Conservation (phyloP, 2,329 filamentous ascomycete genomes). For the Phyllosticta capitalensis region DNA sequence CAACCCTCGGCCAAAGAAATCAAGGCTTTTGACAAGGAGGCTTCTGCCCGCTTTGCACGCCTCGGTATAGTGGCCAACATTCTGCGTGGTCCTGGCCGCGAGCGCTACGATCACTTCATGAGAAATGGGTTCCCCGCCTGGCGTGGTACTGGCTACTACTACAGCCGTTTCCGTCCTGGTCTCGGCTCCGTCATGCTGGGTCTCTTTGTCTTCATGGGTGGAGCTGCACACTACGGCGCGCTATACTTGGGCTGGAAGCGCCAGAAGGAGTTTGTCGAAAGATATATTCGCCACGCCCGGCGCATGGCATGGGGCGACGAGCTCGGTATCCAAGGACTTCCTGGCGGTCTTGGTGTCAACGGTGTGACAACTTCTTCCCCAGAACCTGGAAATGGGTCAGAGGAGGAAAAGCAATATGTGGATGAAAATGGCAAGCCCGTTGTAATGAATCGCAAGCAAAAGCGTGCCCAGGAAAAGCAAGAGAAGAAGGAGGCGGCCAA, state of each 20-base stretch:
- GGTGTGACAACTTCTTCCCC: conserved; percentile 32
- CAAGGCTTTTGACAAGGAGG: conserved; percentile 67
- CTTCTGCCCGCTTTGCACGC: conserved; percentile 72
- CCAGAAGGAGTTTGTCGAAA: conserved; percentile 81
- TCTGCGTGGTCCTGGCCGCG: conserved; percentile 67
- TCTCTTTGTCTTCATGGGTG: conserved; percentile 72
- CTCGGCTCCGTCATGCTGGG: conserved; percentile 75
- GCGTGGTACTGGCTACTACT: conserved; percentile 98
- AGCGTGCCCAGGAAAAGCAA: conserved; percentile 80
- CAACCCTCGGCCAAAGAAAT: conserved; percentile 65
- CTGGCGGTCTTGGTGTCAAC: conserved; percentile 47
- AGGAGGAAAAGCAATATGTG: conserved; percentile 32
- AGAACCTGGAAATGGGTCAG: conserved; percentile 16
- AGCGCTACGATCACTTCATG: conserved; percentile 92
- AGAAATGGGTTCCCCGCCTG: conserved; percentile 87
- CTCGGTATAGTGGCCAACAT: conserved; percentile 79
- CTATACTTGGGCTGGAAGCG: conserved; percentile 81
- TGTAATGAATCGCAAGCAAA: conserved; percentile 67
- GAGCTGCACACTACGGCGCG: conserved; percentile 76
- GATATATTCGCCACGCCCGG: conserved; percentile 84
- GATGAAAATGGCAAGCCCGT: conserved; percentile 39
- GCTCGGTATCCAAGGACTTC: conserved; percentile 54
- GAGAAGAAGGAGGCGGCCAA: conserved; percentile 57
- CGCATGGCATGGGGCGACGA: conserved; percentile 86
- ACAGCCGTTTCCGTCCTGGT: conserved; percentile 84